Evolutionary conservation across 139 green algal species (phyloP), one percentile per base, ranked within the genome.

Genomic region (Chlorella ohadii): DNA sequence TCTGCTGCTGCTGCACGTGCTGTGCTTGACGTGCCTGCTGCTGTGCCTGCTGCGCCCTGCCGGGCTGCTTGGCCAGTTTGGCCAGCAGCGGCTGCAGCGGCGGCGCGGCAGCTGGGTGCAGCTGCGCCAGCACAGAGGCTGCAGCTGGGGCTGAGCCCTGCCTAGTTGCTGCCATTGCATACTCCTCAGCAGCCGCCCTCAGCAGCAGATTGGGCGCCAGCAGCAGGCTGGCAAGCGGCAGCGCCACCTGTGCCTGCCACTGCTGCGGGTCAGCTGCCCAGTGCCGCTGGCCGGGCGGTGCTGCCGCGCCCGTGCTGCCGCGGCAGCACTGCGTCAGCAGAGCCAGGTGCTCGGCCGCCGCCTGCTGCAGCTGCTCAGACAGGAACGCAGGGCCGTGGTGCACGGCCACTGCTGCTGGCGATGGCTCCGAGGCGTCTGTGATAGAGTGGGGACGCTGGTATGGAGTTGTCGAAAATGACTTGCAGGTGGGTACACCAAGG

Each of bases 41-140:
- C 44, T 11, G 27, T 31, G 73, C 73, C 41, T 41, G 73, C 73
- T 39, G 22, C 9, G 73, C 73, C 73, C 9, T 78, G 71, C 71
- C 51, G 19, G 51, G 51, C 51, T 59, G 51, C 15, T 59, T 59
- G 51, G 41, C 72, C n/a, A 44, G 72, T 28, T 27, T 44, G 4
- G 23, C 76, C n/a, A 79, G n/a, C 47, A 79, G 73, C 47, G 73
- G 73, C 73, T 47, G 47, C 73, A 79, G 73, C 47, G 67, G 47
- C 16, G 47, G 47, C 1, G 73, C 73, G 20, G 51, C 47, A 5
- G 16, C 17, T 25, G 73, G 73, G 47, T 79, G 73, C 73, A 79
- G 73, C 73, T 63, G 51, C 15, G 55, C 73, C 1, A 79, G 73
- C 31, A 63, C 47, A 15, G n/a, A 63, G 15, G 51, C 73, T 31